These are phyloP conservation scores for Pleurotus salmoneostramineus DNA, from an alignment of 768 basidiomycete genomes.

Conservation along the genomic window DNA sequence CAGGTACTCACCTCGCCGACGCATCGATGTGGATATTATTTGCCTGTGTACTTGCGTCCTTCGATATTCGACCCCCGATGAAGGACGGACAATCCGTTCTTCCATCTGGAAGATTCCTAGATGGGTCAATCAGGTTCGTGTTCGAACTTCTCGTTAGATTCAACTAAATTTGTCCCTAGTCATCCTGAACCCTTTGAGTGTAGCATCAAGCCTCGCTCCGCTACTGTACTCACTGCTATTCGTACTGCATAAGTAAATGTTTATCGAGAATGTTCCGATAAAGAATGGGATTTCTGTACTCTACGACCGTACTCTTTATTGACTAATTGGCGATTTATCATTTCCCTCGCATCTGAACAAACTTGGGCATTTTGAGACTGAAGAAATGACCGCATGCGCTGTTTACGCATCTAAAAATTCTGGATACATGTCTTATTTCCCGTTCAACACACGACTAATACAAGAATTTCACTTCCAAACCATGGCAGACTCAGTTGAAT, in stretches of 20 bases:
- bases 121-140: conserved; percentile 4
- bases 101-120: neutral
- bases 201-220: conserved; percentile 14
- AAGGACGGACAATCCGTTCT: neutral
- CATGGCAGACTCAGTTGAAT: neutral
- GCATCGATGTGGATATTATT: conserved; percentile 49
- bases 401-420: too few species aligned
- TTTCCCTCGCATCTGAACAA: too few species aligned
- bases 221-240: conserved; percentile 8
- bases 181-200: conserved; percentile 17
- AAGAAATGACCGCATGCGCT: too few species aligned
- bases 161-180: neutral
- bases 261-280: too few species aligned
- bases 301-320: neutral
- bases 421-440: too few species aligned
- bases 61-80: conserved; percentile 30
- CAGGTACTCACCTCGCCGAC: conserved; percentile 53
- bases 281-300: too few species aligned
- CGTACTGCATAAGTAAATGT: neutral
- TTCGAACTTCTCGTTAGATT: neutral
- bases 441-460: too few species aligned
- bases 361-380: too few species aligned
- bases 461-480: too few species aligned
- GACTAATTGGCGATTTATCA: too few species aligned
- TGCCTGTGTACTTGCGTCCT: conserved; percentile 47